Evolutionary conservation across 805 yeast genomes (phyloP).

Genomic region (Kuraishia ogatae): DNA sequence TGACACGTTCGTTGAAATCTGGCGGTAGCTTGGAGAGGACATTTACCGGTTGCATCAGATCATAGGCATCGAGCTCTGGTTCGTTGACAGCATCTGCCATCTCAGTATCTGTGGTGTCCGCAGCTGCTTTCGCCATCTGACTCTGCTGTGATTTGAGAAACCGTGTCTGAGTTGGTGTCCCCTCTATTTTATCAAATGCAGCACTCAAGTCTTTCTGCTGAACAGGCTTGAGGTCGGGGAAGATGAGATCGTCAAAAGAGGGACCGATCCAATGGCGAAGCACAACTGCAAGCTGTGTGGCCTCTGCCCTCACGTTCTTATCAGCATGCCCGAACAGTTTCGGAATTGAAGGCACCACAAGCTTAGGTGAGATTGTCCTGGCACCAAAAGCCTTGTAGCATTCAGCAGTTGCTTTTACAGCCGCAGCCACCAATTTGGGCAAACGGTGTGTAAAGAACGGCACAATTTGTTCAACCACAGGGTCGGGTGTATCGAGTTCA

Average conservation of each 20-base stretch:
- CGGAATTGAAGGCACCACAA: slow-evolving; percentile 48
- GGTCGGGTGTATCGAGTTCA: slow-evolving; percentile 60
- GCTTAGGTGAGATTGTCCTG: slow-evolving; percentile 45
- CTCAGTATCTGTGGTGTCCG: slow-evolving; percentile 24
- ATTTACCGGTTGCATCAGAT: slow-evolving; percentile 60
- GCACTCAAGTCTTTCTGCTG: slow-evolving; percentile 79
- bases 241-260: slow-evolving; percentile 45
- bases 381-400: slow-evolving; percentile 61
- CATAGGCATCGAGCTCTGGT: slow-evolving; percentile 51
- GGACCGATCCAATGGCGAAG: slow-evolving; percentile 70
- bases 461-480: slow-evolving; percentile 55
- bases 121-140: slow-evolving; percentile 25
- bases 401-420: slow-evolving; percentile 45
- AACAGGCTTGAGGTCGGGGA: slow-evolving; percentile 76
- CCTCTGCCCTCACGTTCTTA: slow-evolving; percentile 72
- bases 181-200: slow-evolving; percentile 44
- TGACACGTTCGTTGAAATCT: slow-evolving; percentile 44
- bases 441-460: slow-evolving; percentile 54
- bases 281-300: slow-evolving; percentile 59
- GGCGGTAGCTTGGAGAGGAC: slow-evolving; percentile 59
- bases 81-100: slow-evolving; percentile 17
- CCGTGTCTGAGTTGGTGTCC: slow-evolving; percentile 43
- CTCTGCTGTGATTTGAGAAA: slow-evolving; percentile 44
- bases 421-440: slow-evolving; percentile 74
- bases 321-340: slow-evolving; percentile 82